Base-by-base conservation (phyloP, 2,329 filamentous ascomycete species). In the Talaromyces sp. region DNA sequence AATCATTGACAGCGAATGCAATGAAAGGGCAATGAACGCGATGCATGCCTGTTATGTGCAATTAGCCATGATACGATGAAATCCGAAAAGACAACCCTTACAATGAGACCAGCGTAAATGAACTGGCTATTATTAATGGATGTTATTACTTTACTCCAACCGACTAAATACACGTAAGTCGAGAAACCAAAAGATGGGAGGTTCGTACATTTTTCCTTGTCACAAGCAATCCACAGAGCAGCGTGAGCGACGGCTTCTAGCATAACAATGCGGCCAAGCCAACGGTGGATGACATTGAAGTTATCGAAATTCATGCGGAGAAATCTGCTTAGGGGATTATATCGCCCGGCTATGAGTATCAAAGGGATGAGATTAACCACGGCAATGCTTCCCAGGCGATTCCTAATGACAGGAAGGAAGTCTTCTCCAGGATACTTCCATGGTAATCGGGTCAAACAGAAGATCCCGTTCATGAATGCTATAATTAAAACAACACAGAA, bases 251-350 rank as follows among this genome's bases (percentile, higher is more conserved):
- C 67, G n/a, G 83, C 77, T 72, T 93, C 87, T 1, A 87, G 60
- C 26, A 91, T 84, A 46, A 89, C 83, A 56, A 91, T 84, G 41
- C 90, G 85, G 48, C 88, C 90, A 64, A 90, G 84, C 88, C 89
- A 93, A 68, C 90, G 85, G 74, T 94, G 90, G 61, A 93, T 79
- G 26, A 93, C 64, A 64, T 78, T 79, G 69, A 74, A 79, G 11
- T 72, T 75, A 62, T 77, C 75, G 62, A 74, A 79, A 11, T 74
- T 73, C 29, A 79, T 73, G 56, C 72, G 70, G n/a, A 79, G 70
- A 60, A 77, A 65, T 9, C 65, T 65, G 54, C 78, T 79, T 51
- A 79, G 61, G 11, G 76, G 76, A 60, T 79, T 79, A 63, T 76
- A 78, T 38, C 76, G 69, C 6, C 75, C 75, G 21, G 75, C 73